These are phyloP conservation scores for Sporothrix brasiliensis DNA, from an alignment of 2,329 filamentous ascomycete genomes.

Conservation along the genomic window DNA sequence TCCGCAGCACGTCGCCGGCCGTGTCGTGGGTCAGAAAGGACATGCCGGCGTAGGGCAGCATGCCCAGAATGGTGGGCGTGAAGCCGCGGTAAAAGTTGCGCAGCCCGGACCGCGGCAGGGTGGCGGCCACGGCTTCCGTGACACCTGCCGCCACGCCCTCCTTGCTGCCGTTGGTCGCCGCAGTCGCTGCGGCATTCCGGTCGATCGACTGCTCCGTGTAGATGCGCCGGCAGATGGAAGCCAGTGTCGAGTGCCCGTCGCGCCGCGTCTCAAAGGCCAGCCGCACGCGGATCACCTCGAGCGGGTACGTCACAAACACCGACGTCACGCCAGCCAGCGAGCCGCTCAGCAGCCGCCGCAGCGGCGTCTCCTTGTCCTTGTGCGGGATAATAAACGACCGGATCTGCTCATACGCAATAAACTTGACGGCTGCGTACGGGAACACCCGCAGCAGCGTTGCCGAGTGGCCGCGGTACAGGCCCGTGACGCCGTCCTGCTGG, in stretches of 20 bases:
- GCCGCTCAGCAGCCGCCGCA: slow-evolving; percentile 74
- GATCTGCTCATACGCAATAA: slow-evolving; percentile 96
- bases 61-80: slow-evolving; percentile 83
- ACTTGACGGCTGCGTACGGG: slow-evolving; percentile 96
- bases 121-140: slow-evolving; percentile 49
- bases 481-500: slow-evolving; percentile 68
- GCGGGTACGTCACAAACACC: slow-evolving; percentile 93
- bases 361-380: slow-evolving; percentile 74
- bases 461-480: slow-evolving; percentile 91
- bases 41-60: slow-evolving; percentile 94
- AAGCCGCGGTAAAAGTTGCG: slow-evolving; percentile 96
- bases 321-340: slow-evolving; percentile 81
- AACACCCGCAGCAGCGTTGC: slow-evolving; percentile 93
- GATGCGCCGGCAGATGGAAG: slow-evolving; percentile 80
- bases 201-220: slow-evolving; percentile 71
- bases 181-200: slow-evolving; percentile 44
- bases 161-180: slow-evolving; percentile 47
- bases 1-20: slow-evolving; percentile 78
- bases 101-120: slow-evolving; percentile 68
- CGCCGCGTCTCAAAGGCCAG: slow-evolving; percentile 91
- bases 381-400: slow-evolving; percentile 74
- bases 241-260: slow-evolving; percentile 68
- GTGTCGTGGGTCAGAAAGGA: slow-evolving; percentile 96
- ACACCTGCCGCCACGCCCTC: slow-evolving; percentile 35
- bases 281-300: slow-evolving; percentile 90